Percentiles rank a stretch among this genome's conserved stretches.
Conservation (phyloP, 2,329 filamentous ascomycete genomes). For the Ophiocordyceps polyrhachis-furcata region DNA sequence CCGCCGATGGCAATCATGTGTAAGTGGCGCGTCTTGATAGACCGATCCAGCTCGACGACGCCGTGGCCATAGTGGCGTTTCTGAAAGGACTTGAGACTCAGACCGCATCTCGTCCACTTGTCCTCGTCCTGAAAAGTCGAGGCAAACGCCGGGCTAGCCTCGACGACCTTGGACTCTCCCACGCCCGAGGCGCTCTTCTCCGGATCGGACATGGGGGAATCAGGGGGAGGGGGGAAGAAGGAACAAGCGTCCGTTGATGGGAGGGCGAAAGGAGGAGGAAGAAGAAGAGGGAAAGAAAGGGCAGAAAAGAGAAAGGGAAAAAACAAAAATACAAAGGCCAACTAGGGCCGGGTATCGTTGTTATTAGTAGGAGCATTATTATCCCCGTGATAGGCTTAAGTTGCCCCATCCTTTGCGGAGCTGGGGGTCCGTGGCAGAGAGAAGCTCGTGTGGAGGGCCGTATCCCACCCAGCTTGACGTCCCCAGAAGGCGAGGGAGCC, state of each 20-base stretch:
- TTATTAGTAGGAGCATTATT: too few relatives aligned
- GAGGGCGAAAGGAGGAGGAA: too few relatives aligned
- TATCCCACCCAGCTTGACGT: neutral
- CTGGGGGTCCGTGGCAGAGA: neutral
- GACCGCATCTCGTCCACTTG: constrained; percentile 16
- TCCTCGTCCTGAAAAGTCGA: constrained; percentile 10
- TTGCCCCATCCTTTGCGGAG: neutral
- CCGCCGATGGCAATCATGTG: constrained; percentile 46
- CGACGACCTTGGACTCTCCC: constrained; percentile 2
- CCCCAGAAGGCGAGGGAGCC: neutral
- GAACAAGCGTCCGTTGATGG: too few relatives aligned
- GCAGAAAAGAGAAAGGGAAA: too few relatives aligned
- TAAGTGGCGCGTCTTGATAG: constrained; percentile 37
- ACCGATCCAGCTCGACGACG: constrained; percentile 20
- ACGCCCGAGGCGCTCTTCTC: constrained; percentile 2
- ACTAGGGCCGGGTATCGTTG: neutral
- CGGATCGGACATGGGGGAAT: neutral
- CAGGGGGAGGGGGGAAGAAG: too few relatives aligned
- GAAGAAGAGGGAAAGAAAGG: too few relatives aligned
- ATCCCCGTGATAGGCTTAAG: neutral
- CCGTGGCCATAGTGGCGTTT: constrained; percentile 12
- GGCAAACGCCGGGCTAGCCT: constrained; percentile 1
- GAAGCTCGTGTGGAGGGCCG: neutral
- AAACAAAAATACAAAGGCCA: too few relatives aligned
- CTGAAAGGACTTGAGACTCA: constrained; percentile 17